phyloP scores from a whole-genome alignment of 1,139 yeast species.

The Kluyveromyces marxianus region DNA sequence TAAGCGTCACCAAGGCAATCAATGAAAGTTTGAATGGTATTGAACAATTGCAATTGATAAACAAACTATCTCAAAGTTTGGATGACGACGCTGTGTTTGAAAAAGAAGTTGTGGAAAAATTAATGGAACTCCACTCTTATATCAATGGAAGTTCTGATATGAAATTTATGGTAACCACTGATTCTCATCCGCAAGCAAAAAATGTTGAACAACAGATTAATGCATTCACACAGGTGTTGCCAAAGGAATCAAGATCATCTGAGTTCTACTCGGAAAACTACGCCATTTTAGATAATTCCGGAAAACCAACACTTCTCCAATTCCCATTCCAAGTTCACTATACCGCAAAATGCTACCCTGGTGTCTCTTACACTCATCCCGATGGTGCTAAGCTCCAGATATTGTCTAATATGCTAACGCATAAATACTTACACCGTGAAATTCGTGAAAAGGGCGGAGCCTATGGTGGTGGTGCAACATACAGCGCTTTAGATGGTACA shows the following conservation, averaged over 20 bases:
- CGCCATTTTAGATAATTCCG: constrained; percentile 16
- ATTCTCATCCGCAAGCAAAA: constrained; percentile 30
- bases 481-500: constrained; percentile 74
- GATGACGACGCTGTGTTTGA: constrained; percentile 52
- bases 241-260: constrained; percentile 8
- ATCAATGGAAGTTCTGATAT: constrained; percentile 37
- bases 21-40: constrained; percentile 65
- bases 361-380: constrained; percentile 56
- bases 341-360: constrained; percentile 60
- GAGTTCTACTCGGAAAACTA: constrained; percentile 9
- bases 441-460: constrained; percentile 97
- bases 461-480: constrained; percentile 90
- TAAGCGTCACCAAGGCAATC: constrained; percentile 54
- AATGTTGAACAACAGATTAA: constrained; percentile 28
- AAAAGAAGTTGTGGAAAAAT: constrained; percentile 53
- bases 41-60: constrained; percentile 64
- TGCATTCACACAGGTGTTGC: constrained; percentile 22
- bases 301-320: constrained; percentile 43
- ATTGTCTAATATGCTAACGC: constrained; percentile 71
- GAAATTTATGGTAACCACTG: constrained; percentile 56
- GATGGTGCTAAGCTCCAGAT: constrained; percentile 87
- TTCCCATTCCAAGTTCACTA: constrained; percentile 89
- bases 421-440: constrained; percentile 78
- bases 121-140: constrained; percentile 46
- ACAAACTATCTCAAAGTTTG: constrained; percentile 44